Percentiles rank a stretch among this genome's conserved stretches.
Evolutionary conservation across 352 stramenopile genomes (phyloP).

Genomic region (Elongisporangium prolatum): DNA sequence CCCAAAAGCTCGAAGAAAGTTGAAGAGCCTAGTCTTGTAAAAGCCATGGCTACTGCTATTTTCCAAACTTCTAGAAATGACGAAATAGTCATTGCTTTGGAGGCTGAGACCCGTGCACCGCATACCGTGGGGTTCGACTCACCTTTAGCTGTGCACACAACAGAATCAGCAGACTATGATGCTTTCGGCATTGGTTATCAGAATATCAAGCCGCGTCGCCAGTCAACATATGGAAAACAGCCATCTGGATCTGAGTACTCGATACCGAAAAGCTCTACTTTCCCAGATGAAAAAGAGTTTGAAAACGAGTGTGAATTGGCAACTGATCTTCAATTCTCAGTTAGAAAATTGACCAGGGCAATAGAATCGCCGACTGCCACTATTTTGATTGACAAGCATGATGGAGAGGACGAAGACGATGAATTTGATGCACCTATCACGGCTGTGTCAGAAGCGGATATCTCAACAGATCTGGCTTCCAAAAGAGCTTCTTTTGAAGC

Average conservation of each 20-base stretch:
- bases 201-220: conserved; percentile 15
- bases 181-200: conserved; percentile 66
- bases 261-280: conserved; percentile 26
- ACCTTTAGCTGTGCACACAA: not conserved
- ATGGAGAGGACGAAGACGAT: conserved; percentile 19
- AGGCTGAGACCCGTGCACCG: not conserved
- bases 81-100: not conserved
- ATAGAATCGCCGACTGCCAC: not conserved
- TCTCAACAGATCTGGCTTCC: not conserved
- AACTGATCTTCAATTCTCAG: conserved; percentile 32
- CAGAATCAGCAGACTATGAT: not conserved
- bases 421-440: conserved; percentile 22
- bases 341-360: conserved; percentile 5
- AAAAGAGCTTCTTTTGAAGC: conserved; percentile 15
- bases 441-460: not conserved
- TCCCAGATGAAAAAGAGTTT: conserved; percentile 48
- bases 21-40: not conserved
- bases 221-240: not conserved
- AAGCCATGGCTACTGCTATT: not conserved
- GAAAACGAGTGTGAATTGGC: conserved; percentile 29
- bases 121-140: not conserved
- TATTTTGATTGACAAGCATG: not conserved
- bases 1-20: not conserved
- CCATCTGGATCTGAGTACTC: conserved; percentile 13
- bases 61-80: not conserved